A percentile compares a stretch with the other conserved stretches of the same genome.
Evolutionary conservation across 352 stramenopile genomes (phyloP).

Genomic region (Aphanomyces invadans): DNA sequence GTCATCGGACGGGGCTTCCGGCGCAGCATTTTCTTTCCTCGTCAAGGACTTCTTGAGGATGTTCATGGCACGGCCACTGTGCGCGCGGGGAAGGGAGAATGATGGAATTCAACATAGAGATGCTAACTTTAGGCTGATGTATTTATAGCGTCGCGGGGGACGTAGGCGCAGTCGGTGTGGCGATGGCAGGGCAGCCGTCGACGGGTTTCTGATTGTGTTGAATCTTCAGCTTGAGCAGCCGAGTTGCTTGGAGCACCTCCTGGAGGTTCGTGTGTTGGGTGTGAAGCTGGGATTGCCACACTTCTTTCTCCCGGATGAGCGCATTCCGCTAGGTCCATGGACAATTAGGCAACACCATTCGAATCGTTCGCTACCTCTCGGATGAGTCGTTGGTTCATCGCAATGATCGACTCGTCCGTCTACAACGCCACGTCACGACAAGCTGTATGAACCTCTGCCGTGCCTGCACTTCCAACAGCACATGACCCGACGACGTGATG

Average conservation of each 20-base stretch:
- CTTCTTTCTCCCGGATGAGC: neutral
- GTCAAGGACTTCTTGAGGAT: conserved; percentile 11
- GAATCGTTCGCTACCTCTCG: neutral
- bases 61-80: neutral
- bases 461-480: conserved; percentile 3
- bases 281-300: conserved; percentile 12
- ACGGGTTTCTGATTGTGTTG: neutral
- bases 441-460: neutral
- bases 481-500: neutral
- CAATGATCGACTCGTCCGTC: neutral
- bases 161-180: neutral
- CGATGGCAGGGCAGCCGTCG: neutral
- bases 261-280: conserved; percentile 2
- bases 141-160: no score
- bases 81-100: no score
- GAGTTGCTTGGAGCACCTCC: neutral
- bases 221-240: conserved; percentile 5
- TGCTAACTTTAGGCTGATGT: no score
- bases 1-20: neutral
- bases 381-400: conserved; percentile 11
- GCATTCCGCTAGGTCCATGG: conserved; percentile 3
- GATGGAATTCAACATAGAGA: neutral
- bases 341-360: neutral
- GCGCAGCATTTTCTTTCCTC: neutral
- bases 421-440: no score